phyloP scores from a whole-genome alignment of 306 rosid genomes.

The Sechiopsis laciniata region DNA sequence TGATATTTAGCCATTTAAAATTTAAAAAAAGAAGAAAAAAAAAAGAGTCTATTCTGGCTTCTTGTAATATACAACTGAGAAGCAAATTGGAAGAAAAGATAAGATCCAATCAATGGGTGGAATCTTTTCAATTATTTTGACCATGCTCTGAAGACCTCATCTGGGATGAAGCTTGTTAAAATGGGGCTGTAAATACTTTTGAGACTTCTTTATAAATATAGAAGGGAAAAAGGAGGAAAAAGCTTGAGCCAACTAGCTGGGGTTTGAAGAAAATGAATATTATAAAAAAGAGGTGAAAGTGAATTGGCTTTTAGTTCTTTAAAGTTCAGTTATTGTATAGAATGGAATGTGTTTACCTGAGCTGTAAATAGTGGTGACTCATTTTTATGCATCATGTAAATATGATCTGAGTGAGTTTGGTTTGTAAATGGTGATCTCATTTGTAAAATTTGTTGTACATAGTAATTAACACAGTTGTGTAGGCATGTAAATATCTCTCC shows the following conservation, averaged over 20 bases:
- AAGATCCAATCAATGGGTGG: not conserved
- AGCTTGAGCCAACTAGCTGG: not conserved
- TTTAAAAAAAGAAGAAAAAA: not conserved
- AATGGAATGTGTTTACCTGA: slow-evolving; percentile 12
- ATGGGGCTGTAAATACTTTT: slow-evolving; percentile 10
- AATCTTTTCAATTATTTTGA: slow-evolving; percentile 13
- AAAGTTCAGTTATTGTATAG: slow-evolving; percentile 10
- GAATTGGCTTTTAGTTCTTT: not conserved
- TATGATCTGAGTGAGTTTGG: slow-evolving; percentile 9
- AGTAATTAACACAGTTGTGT: slow-evolving; percentile 4
- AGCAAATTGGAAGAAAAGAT: slow-evolving; percentile 8
- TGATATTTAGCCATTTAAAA: slow-evolving; percentile 3
- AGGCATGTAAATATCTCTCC: not conserved
- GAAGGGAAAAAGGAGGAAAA: not conserved
- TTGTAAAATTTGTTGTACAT: slow-evolving; percentile 13
- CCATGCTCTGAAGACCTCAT: slow-evolving; percentile 5
- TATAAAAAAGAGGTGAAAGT: no score
- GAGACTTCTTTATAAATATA: not conserved
- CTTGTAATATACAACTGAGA: not conserved
- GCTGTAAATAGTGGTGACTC: not conserved
- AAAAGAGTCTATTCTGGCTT: not conserved
- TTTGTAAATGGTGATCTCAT: not conserved
- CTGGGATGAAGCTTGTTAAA: not conserved
- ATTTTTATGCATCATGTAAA: not conserved
- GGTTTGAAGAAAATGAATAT: slow-evolving; percentile 5